Evolutionary conservation across 1,139 yeast species (phyloP).

Genomic region (Scheffersomyces titani): DNA sequence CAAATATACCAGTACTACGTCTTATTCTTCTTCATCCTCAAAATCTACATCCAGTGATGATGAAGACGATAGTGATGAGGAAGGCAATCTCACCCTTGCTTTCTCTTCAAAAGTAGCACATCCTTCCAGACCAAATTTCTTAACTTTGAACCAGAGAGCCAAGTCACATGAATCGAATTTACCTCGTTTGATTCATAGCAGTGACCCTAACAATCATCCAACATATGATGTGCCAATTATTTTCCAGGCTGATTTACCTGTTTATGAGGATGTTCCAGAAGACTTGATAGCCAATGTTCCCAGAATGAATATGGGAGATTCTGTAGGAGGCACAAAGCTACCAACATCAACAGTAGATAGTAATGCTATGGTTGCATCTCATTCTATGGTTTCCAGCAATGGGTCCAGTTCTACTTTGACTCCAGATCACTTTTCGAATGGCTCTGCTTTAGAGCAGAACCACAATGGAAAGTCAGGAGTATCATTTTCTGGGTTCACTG

Average conservation of each 20-base stretch:
- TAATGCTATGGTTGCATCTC: constrained; percentile 8
- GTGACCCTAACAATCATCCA: constrained; percentile 6
- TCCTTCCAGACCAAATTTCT: constrained; percentile 37
- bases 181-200: constrained; percentile 23
- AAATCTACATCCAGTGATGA: constrained; percentile 11
- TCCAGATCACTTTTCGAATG: constrained; percentile 7
- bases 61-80: constrained; percentile 35
- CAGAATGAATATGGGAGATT: constrained; percentile 20
- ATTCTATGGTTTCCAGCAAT: constrained; percentile 14
- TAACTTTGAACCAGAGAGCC: constrained; percentile 37
- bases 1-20: constrained; percentile 5
- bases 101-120: constrained; percentile 46
- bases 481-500: neutral
- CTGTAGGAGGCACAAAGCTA: neutral
- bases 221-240: constrained; percentile 28
- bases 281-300: constrained; percentile 29
- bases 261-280: constrained; percentile 47
- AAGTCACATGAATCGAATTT: constrained; percentile 48
- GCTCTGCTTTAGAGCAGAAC: neutral
- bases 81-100: constrained; percentile 55
- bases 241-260: constrained; percentile 33
- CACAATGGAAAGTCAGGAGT: neutral
- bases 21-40: constrained; percentile 15
- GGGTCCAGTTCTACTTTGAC: constrained; percentile 24
- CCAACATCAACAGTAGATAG: neutral